Base-by-base conservation (phyloP, 129 eudicot genomes). In the Mikania micrantha region DNA sequence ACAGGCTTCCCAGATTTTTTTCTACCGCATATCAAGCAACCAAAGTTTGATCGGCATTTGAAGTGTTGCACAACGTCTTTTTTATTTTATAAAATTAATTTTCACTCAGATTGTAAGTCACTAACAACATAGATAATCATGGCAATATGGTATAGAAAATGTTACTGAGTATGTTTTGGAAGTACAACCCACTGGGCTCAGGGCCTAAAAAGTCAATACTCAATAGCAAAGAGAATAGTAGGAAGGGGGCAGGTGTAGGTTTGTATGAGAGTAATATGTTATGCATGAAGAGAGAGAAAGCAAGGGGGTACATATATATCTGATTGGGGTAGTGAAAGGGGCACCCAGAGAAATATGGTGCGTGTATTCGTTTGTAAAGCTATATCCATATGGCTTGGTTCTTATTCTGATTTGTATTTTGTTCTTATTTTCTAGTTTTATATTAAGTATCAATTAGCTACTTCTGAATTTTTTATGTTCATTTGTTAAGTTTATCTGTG, bases 1-100 rank as follows among this genome's bases (percentile, higher is more conserved):
- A n/a, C 19, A 29, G 2, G 19, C 9, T 28, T 17, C 17, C 66
- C 22, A 15, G 7, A 27, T 2, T 17, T 59, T 7, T 17, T 9
- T 34, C 34, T 40, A 61, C 36, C 19, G 31, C 47, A 62, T 62
- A 62, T 40, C 49, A 62, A 36, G 49, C 67, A 48, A 34, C 65
- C 42, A 32, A 60, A 60, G 42, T 25, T 60, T 60, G 27, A 36
- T 61, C 4, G 24, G 19, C 68, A 38, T 63, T 10, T 61, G 48
- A 36, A 48, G 24, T 48, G 56, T 27, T 17, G 56, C 11, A 8
- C 19, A n/a, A 17, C 15, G 35, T 39, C 53, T 38, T 25, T 41
- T 39, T n/a, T 2, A 13, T 42, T 25, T 42, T 41, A 22, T 64
- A 12, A 40, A 40, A 40, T 12, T 54, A 64, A 64, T 24, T 41